Evolutionary conservation across 495 filamentous ascomycete genomes (phyloP), one percentile per base, ranked within the genome.

Genomic region (Penicillium canescens): DNA sequence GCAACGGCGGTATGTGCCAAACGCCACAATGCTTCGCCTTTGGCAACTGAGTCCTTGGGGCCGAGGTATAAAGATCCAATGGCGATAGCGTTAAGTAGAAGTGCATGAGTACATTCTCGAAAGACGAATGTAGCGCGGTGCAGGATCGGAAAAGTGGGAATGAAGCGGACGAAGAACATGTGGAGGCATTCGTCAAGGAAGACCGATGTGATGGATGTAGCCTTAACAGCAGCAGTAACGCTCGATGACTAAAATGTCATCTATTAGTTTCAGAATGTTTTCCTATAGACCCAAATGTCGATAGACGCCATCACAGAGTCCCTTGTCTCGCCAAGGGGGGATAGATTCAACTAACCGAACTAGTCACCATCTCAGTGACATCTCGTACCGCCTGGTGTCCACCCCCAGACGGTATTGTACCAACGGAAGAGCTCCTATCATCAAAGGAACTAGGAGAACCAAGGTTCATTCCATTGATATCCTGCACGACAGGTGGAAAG

Each of bases 91-190:
- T 78, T 78, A 0, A 80, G 55, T 1, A 80, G 59, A 6, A 80
- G 56, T 8, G 77, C 66, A 47, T 77, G 73, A 7, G 72, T 74
- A 57, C 75, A 78, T 50, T 80, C 77, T 34, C 75, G 69, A 42
- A 78, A 78, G 3, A 78, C 69, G 41, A 80, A 80, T 1, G 76
- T 80, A 11, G 74, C 68, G 57, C 71, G 63, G 56, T 80, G 77
- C 13, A 80, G 56, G 20, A 80, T 66, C 4, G 77, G 77, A 24
- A 80, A 80, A 2, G 74, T 78, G 5, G 76, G 74, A 14, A 78
- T 78, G 49, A 79, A 79, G 11, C 72, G 67, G 11, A 70, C 72
- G 43, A 79, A 79, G 66, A 79, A 79, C 73, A 79, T 77, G 47
- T 79, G 76, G 6, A 79, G 52, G 49, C 76, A 77, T 50, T 78